Evolutionary conservation across 2,329 filamentous ascomycete species (phyloP), one percentile per base, ranked within the genome.

Genomic region (Neospermospora avenae): DNA sequence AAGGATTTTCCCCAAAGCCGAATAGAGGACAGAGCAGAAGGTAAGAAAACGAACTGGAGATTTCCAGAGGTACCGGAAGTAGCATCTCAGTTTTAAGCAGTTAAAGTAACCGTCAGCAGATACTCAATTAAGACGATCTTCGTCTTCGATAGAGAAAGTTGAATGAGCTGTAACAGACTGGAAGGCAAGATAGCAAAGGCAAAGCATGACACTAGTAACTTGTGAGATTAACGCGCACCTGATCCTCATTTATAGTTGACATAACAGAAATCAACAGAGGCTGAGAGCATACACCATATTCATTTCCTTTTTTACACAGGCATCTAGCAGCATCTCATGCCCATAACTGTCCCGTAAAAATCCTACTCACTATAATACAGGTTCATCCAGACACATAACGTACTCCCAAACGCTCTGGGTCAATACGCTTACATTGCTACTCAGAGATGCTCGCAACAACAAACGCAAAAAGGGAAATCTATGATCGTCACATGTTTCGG

Each of bases 351-450:
- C 54, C 53, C 58, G 57, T 58, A 61, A 49, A 66, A 59, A 65
- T 65, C 55, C 61, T 53, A 66, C 64, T 42, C 55, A 65, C 63
- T 69, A 69, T 69, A 68, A 64, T 69, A 69, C 66, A 69, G 59
- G 37, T 55, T 58, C 56, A 57, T 45, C 39, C 55, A 35, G 42
- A 35, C 28, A 45, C 22, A 37, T 56, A 56, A 56, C 41, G 14
- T 45, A 51, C 54, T 61, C 35, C 51, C 58, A 46, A 58, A 56
- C 25, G 57, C 55, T 59, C 63, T 59, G 56, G 56, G 45, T 51
- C 44, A 59, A 67, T 42, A 60, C 58, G 58, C 63, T 66, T 59
- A 59, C 56, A 65, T 64, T 63, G 53, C 57, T 57, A 56, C 61
- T 61, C 59, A 66, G 61, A 63, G 56, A 68, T 61, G 63, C 59